A percentile compares a stretch with the other conserved stretches of the same genome.
Conservation (phyloP, 176 grass and related monocot genomes). For the Avena sativa region DNA sequence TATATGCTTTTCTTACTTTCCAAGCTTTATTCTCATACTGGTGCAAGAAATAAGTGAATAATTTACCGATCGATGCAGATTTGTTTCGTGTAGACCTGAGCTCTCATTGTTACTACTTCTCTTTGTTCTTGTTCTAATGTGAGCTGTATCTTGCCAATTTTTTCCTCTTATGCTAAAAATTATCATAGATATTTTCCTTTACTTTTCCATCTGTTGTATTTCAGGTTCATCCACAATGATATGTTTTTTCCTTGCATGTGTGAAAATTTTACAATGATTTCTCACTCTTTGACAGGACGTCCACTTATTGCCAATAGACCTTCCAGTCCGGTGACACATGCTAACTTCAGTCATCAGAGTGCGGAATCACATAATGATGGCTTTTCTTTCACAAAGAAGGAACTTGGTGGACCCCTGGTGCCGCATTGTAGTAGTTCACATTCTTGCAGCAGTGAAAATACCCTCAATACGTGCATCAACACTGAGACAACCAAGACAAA, state of each 20-base stretch:
- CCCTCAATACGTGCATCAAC: slow-evolving; percentile 14
- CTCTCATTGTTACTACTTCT: not conserved
- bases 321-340: slow-evolving; percentile 26
- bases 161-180: not conserved
- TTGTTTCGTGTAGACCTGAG: not conserved
- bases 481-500: slow-evolving; percentile 31
- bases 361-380: slow-evolving; percentile 25
- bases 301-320: slow-evolving; percentile 31
- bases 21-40: slow-evolving; percentile 9
- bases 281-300: slow-evolving; percentile 43
- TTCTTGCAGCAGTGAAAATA: slow-evolving; percentile 39
- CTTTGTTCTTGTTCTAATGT: slow-evolving; percentile 7
- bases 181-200: slow-evolving; percentile 30
- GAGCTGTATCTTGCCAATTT: not conserved
- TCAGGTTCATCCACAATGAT: slow-evolving; percentile 22
- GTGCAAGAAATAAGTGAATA: not conserved
- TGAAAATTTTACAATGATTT: slow-evolving; percentile 36
- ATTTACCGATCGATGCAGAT: slow-evolving; percentile 23
- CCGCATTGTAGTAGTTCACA: slow-evolving; percentile 28
- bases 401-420: slow-evolving; percentile 15
- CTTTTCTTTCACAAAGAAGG: slow-evolving; percentile 36
- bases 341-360: slow-evolving; percentile 32
- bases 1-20: slow-evolving; percentile 23
- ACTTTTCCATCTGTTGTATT: not conserved
- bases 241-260: slow-evolving; percentile 7